These are phyloP conservation scores for Lophiostoma macrostomum DNA, from an alignment of 495 filamentous ascomycete species.

Conservation along the genomic window DNA sequence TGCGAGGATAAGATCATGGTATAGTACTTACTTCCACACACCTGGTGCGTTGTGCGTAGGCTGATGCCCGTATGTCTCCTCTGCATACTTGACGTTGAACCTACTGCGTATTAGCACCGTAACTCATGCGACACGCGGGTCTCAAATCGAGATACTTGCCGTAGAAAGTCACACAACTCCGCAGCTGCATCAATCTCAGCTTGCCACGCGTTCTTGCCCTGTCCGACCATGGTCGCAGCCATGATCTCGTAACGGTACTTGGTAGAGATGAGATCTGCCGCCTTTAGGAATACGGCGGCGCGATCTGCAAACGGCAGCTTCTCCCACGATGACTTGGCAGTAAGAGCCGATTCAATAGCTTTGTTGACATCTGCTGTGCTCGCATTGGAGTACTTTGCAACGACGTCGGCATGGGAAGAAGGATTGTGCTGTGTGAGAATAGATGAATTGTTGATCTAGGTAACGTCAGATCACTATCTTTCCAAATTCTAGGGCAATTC, in stretches of 20 bases:
- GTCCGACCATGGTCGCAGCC: conserved; percentile 89
- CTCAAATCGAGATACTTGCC: conserved; percentile 20
- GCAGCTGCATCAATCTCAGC: conserved; percentile 94
- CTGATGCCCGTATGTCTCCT: conserved; percentile 43
- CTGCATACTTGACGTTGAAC: conserved; percentile 49
- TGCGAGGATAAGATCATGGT: neutral
- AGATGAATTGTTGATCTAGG: conserved; percentile 51
- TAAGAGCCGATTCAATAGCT: conserved; percentile 78
- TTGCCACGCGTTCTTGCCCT: conserved; percentile 96
- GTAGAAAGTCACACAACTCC: conserved; percentile 84
- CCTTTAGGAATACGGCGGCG: conserved; percentile 92
- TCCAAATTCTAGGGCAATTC: neutral
- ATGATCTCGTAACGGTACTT: conserved; percentile 93
- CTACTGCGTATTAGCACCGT: conserved; percentile 32
- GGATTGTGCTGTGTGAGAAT: conserved; percentile 68
- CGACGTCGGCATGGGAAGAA: conserved; percentile 62
- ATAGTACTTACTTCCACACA: conserved; percentile 41
- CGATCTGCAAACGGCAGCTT: conserved; percentile 78
- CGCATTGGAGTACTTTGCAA: conserved; percentile 79
- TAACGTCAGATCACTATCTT: conserved; percentile 9
- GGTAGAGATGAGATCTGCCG: conserved; percentile 78
- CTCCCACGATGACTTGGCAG: conserved; percentile 79
- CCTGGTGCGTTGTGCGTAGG: conserved; percentile 42
- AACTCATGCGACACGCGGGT: neutral
- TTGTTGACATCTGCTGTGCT: conserved; percentile 64